A percentile compares a stretch with the other conserved stretches of the same genome.
phyloP scores from a whole-genome alignment of 306 rosid genomes.

The Cucurbita pepo region DNA sequence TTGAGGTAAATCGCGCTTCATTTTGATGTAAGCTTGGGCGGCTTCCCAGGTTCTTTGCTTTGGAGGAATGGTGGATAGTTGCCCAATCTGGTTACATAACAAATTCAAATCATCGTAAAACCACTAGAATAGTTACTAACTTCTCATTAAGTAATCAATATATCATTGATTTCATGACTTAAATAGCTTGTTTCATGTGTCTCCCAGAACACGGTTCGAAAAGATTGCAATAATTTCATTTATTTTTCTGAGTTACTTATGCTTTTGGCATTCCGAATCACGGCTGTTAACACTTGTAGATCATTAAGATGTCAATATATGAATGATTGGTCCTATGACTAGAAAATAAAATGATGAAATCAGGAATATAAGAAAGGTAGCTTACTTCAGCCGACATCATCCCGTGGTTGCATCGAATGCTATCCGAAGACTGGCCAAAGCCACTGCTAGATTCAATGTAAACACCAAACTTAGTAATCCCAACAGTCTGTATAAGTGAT shows the following conservation, averaged over 20 bases:
- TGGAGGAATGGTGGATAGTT: slow-evolving; percentile 81
- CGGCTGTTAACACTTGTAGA: not conserved
- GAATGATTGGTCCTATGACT: not conserved
- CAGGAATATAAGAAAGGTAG: not conserved
- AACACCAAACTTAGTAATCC: slow-evolving; percentile 72
- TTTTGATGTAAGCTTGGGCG: slow-evolving; percentile 28
- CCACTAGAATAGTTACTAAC: not conserved
- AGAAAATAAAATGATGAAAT: not conserved
- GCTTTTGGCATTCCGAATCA: not conserved
- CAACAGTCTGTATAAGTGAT: slow-evolving; percentile 74
- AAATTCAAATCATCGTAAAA: not conserved
- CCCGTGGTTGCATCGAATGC: slow-evolving; percentile 91
- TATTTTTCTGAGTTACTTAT: not conserved
- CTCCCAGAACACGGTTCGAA: not conserved
- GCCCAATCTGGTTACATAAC: slow-evolving; percentile 60
- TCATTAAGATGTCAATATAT: not conserved
- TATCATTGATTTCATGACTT: not conserved
- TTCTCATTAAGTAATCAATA: not conserved
- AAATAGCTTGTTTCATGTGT: not conserved
- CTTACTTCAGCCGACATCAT: slow-evolving; percentile 89
- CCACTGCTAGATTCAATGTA: slow-evolving; percentile 90
- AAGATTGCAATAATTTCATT: not conserved
- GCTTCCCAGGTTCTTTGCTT: slow-evolving; percentile 70
- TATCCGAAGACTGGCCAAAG: slow-evolving; percentile 54
- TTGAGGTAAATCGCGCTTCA: slow-evolving; percentile 45